Conservation (phyloP, 192 early-diverging fungal genomes). For the Chytriomyces sp. region DNA sequence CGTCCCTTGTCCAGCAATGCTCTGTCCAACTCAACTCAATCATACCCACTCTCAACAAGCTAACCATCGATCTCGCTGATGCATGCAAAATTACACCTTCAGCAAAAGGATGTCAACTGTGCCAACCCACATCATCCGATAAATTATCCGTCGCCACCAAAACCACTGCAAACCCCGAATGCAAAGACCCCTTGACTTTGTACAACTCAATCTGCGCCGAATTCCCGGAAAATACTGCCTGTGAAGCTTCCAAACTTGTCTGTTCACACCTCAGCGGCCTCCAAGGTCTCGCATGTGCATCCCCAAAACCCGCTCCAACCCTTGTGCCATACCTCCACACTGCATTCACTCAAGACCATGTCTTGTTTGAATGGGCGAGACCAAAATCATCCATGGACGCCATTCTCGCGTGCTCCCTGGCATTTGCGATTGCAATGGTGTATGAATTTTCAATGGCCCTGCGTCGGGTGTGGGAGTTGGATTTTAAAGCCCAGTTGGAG, state of each 20-base stretch:
- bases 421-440: not conserved
- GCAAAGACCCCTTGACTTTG: not conserved
- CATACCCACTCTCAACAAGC: not conserved
- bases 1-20: slow-evolving; percentile 26
- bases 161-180: not conserved
- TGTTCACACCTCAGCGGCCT: not conserved
- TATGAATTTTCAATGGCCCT: slow-evolving; percentile 7
- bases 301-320: not conserved
- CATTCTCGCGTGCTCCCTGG: not conserved
- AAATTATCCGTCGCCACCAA: slow-evolving; percentile 14
- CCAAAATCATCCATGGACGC: not conserved
- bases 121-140: not conserved
- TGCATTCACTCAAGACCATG: slow-evolving; percentile 5
- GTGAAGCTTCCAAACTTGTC: not conserved
- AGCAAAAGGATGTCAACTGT: not conserved
- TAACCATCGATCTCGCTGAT: not conserved
- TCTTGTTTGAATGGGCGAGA: slow-evolving; percentile 31
- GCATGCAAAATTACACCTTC: not conserved
- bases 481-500: not conserved
- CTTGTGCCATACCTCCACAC: slow-evolving; percentile 24
- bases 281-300: not conserved
- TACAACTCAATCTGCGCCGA: not conserved
- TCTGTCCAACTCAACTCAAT: not conserved
- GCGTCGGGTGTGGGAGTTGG: not conserved
- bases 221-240: not conserved